A percentile compares a stretch with the other conserved stretches of the same genome.
Conservation (phyloP, 2,329 filamentous ascomycete genomes). For the Monosporascus sp. region DNA sequence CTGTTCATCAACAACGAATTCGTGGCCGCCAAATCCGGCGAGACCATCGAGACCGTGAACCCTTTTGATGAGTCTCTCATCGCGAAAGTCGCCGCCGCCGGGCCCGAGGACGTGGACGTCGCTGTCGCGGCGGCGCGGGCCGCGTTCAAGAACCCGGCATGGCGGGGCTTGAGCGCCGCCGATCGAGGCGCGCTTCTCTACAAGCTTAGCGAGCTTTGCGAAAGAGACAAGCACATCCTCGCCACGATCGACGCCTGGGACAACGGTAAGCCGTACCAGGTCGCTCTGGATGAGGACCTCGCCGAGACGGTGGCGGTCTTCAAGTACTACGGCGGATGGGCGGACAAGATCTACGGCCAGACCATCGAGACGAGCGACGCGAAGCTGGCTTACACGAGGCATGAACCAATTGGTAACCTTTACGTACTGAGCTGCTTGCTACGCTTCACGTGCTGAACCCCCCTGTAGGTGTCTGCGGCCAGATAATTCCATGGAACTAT, state of each 20-base stretch:
- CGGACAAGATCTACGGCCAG: constrained; percentile 73
- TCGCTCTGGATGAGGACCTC: constrained; percentile 59
- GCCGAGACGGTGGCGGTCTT: constrained; percentile 40
- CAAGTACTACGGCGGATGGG: constrained; percentile 74
- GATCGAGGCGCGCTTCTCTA: constrained; percentile 65
- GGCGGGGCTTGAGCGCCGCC: constrained; percentile 61
- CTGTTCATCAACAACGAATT: constrained; percentile 76
- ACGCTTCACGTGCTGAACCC: not conserved
- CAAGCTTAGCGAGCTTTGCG: constrained; percentile 66
- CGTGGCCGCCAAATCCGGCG: constrained; percentile 53
- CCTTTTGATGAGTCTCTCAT: constrained; percentile 58
- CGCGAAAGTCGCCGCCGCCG: constrained; percentile 60
- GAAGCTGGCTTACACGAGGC: constrained; percentile 71
- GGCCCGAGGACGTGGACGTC: constrained; percentile 57
- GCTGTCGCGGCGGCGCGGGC: constrained; percentile 66
- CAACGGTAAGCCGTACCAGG: constrained; percentile 69
- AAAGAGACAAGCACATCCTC: constrained; percentile 50
- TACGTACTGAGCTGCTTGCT: no score
- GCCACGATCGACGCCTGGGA: constrained; percentile 71
- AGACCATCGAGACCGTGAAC: constrained; percentile 58
- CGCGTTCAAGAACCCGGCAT: constrained; percentile 62
- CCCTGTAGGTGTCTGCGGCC: constrained; percentile 59
- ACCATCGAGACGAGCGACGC: constrained; percentile 63
- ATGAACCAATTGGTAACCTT: constrained; percentile 52
- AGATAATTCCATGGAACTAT: constrained; percentile 59